Conservation (phyloP, 148 eudicot genomes). For the Gaultheria prostrata region DNA sequence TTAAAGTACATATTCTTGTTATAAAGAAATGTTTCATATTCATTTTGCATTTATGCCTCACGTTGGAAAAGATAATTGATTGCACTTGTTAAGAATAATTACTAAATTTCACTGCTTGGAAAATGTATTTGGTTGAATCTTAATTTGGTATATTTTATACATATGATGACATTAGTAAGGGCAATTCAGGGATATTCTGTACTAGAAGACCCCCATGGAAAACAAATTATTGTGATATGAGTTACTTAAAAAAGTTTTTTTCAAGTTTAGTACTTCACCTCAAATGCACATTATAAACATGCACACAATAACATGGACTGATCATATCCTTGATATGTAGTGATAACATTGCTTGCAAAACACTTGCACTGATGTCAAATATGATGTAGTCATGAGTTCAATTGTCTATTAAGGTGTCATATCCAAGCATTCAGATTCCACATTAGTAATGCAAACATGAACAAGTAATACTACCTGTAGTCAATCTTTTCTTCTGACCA, state of each 20-base stretch:
- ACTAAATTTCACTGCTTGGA: too few species aligned
- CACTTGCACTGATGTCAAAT: too few species aligned
- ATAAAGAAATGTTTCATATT: too few species aligned
- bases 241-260: not conserved
- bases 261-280: not conserved
- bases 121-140: too few species aligned
- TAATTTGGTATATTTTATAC: not conserved
- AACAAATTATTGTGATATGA: not conserved
- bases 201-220: not conserved
- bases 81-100: too few species aligned
- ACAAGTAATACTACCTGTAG: slow-evolving; percentile 51
- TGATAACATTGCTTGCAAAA: not conserved
- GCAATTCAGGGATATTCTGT: not conserved
- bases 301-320: not conserved
- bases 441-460: too few species aligned
- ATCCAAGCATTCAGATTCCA: not conserved
- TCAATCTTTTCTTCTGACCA: slow-evolving; percentile 84
- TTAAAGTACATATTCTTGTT: too few species aligned
- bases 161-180: not conserved
- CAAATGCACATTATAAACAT: too few species aligned
- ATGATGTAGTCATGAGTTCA: too few species aligned
- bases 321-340: not conserved
- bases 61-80: too few species aligned
- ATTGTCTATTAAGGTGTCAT: not conserved
- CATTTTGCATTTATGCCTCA: too few species aligned